These are phyloP conservation scores for Pythium rhizo-oryzae DNA, from an alignment of 352 stramenopile genomes.

Conservation along the genomic window DNA sequence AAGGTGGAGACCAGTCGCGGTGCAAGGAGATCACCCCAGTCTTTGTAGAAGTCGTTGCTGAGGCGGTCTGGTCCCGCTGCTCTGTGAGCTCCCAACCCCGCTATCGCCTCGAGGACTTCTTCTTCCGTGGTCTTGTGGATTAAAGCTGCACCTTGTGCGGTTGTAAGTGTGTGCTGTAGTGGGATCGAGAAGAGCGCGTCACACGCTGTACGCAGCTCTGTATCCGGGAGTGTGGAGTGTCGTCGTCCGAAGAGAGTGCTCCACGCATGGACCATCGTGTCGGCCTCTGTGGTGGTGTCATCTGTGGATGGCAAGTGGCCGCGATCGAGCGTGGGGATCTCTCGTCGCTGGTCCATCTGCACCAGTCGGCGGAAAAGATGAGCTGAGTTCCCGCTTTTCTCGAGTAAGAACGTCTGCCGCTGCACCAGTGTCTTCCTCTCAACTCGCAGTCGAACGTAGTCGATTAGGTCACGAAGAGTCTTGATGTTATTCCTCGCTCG, in stretches of 20 bases:
- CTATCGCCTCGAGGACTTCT: background rate
- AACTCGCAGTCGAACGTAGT: background rate
- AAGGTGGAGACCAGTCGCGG: background rate
- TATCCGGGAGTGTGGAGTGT: background rate
- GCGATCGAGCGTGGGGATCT: background rate
- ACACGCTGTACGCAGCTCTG: background rate
- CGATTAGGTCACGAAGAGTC: constrained; percentile 4
- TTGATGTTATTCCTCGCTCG: background rate
- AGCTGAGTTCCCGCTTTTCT: constrained; percentile 2
- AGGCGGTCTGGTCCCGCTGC: constrained; percentile 9
- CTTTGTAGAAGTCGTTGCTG: constrained; percentile 20
- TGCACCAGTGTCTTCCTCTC: background rate
- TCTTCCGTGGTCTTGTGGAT: background rate
- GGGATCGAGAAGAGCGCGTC: background rate
- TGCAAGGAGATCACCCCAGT: background rate
- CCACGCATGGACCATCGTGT: background rate
- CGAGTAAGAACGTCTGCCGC: background rate
- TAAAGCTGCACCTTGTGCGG: background rate
- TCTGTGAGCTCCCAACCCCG: background rate
- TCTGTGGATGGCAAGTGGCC: background rate
- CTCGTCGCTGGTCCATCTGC: background rate
- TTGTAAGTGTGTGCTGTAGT: background rate
- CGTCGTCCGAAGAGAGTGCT: background rate
- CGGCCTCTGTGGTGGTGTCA: background rate
- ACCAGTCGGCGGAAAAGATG: background rate